Base-by-base conservation (phyloP, 2,329 filamentous ascomycete genomes). In the Fusarium coicis region DNA sequence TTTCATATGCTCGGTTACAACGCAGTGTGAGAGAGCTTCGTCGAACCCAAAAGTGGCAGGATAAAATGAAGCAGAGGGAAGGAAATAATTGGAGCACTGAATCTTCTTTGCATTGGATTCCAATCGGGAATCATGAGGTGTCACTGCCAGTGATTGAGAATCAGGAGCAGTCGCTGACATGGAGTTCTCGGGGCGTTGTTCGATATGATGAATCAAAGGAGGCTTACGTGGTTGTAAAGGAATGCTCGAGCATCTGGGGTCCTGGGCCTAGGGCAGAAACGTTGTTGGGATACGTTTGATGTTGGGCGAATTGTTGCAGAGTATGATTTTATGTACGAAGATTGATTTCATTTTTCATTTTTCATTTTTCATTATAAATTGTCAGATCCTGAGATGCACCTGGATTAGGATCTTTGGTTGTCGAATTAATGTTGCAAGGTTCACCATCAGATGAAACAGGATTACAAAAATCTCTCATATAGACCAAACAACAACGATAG, bases 61-160 rank as follows among this genome's bases (percentile, higher is more conserved):
- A 53, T 18, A 26, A 16, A 19, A 52, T 19, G 30, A 34, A 11
- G n/a, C 8, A 2, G 15, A 15, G 0, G 11, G 4, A 18, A 10
- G n/a, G 1, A 5, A 15, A 21, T 7, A 0, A 1, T 8, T 19
- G 9, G 18, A 23, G 2, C 12, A 19, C 7, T 4, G 12, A 21
- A 12, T 7, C n/a, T 36, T 15, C 49, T 36, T 21, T 23, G 3
- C 23, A 32, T 15, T 1, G 14, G 6, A 15, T 11, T 19, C 15
- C 30, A 15, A 11, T 19, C 2, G n/a, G 1, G 5, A 21, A 15
- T 5, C 23, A 4, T 21, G 19, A 37, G 34, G 12, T 37, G 2
- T 16, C 50, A 11, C n/a, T 53, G 18, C 34, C 50, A 12, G 10
- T 2, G 9, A 53, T 53, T 37, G 12, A 37, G 15, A 2, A 37